phyloP scores from a whole-genome alignment of 768 basidiomycete genomes.

The Hericium erinaceus region DNA sequence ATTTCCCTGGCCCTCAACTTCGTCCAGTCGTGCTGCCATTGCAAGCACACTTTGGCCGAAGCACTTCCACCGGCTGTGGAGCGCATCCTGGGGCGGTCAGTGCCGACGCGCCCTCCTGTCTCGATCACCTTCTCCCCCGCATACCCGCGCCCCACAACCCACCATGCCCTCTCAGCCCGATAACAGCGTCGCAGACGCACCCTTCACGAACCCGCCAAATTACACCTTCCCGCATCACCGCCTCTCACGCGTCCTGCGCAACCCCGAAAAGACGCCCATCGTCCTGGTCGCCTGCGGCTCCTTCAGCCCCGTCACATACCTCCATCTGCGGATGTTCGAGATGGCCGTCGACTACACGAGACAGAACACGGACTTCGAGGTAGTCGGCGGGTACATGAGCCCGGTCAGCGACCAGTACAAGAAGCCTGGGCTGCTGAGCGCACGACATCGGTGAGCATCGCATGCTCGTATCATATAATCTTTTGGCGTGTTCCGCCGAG shows the following conservation, averaged over 20 bases:
- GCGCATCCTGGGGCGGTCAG: no score
- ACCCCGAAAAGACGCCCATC: constrained; percentile 69
- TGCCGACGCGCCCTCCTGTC: neutral
- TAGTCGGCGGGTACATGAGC: constrained; percentile 92
- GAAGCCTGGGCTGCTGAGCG: constrained; percentile 88
- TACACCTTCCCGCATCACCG: constrained; percentile 65
- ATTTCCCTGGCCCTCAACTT: no score
- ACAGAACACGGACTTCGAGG: constrained; percentile 87
- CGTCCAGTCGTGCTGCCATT: no score
- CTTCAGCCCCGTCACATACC: constrained; percentile 96
- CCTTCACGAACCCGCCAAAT: constrained; percentile 54
- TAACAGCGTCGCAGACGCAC: neutral
- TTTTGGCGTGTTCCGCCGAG: neutral
- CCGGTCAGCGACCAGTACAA: constrained; percentile 96
- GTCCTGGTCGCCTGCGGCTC: constrained; percentile 96
- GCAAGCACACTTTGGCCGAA: no score
- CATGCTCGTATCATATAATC: constrained; percentile 1
- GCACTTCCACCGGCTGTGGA: no score
- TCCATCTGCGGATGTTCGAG: constrained; percentile 98
- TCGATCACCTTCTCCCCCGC: neutral
- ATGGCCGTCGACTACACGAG: constrained; percentile 97
- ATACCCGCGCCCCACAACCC: neutral
- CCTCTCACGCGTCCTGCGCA: constrained; percentile 45
- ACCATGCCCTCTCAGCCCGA: neutral
- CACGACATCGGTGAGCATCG: constrained; percentile 71